A percentile compares a stretch with the other conserved stretches of the same genome.
These are phyloP conservation scores for Populus tomentosa DNA, from an alignment of 441 rosid species.

Conservation along the genomic window DNA sequence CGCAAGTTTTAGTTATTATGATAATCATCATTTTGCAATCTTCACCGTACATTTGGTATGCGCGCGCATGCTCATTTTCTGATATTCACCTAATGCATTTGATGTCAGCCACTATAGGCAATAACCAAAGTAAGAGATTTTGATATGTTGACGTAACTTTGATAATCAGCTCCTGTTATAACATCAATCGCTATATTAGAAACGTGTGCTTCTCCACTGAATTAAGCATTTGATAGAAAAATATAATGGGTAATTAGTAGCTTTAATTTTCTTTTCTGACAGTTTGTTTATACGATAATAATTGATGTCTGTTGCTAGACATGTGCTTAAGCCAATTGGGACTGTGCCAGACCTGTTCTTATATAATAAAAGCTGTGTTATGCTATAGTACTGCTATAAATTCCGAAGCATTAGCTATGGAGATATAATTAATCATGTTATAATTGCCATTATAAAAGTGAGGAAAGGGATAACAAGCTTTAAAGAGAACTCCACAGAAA, in stretches of 20 bases:
- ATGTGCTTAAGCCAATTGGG: background rate
- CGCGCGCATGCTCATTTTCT: slow-evolving; percentile 42
- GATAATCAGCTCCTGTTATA: slow-evolving; percentile 25
- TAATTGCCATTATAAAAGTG: background rate
- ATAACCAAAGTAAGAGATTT: slow-evolving; percentile 28
- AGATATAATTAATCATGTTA: background rate
- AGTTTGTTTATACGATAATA: no score
- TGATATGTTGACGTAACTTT: slow-evolving; percentile 47
- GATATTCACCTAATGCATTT: slow-evolving; percentile 42
- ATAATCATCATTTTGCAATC: slow-evolving; percentile 31
- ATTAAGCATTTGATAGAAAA: background rate
- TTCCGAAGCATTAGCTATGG: no score
- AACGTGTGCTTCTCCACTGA: background rate
- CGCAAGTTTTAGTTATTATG: slow-evolving; percentile 28
- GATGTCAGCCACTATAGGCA: slow-evolving; percentile 67
- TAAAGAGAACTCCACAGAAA: background rate
- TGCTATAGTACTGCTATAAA: no score
- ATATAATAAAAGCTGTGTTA: background rate
- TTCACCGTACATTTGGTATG: slow-evolving; percentile 46
- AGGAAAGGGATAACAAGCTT: background rate
- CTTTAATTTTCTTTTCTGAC: background rate
- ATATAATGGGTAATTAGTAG: background rate
- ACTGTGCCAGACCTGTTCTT: slow-evolving; percentile 7
- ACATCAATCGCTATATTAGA: slow-evolving; percentile 4
- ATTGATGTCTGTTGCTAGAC: background rate